Conservation (phyloP, 225 moss, liverwort and hornwort species). For the Pleurozium schreberi region DNA sequence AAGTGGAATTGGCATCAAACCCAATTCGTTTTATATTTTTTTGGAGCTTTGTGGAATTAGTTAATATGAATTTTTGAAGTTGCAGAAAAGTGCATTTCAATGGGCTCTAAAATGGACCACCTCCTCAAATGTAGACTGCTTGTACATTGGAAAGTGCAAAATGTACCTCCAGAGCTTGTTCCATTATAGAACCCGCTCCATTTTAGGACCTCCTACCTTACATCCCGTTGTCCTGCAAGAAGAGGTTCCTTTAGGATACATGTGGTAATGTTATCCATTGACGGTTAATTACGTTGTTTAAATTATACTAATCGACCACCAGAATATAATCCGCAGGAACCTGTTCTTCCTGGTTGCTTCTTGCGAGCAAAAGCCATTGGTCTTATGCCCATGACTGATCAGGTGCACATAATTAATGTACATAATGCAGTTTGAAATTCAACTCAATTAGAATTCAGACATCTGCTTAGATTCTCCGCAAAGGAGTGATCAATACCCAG, state of each 20-base stretch:
- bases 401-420: slow-evolving; percentile 55
- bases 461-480: background rate
- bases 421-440: background rate
- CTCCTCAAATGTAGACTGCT: no score
- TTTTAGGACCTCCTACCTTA: no score
- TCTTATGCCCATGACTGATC: slow-evolving; percentile 85
- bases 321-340: slow-evolving; percentile 37
- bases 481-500: background rate
- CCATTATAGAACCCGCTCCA: no score
- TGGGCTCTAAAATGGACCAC: no score
- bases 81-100: no score
- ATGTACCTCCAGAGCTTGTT: no score
- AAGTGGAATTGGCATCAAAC: no score
- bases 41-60: no score
- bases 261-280: background rate
- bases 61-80: no score
- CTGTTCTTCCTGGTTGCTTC: slow-evolving; percentile 73
- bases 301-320: background rate
- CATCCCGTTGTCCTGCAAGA: background rate
- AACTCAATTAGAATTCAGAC: background rate
- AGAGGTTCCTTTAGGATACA: background rate
- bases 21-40: no score
- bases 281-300: background rate
- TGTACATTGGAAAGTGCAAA: no score
- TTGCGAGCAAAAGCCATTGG: slow-evolving; percentile 80